Base-by-base conservation (phyloP, 139 green algal genomes). In the Trebouxia sp. region DNA sequence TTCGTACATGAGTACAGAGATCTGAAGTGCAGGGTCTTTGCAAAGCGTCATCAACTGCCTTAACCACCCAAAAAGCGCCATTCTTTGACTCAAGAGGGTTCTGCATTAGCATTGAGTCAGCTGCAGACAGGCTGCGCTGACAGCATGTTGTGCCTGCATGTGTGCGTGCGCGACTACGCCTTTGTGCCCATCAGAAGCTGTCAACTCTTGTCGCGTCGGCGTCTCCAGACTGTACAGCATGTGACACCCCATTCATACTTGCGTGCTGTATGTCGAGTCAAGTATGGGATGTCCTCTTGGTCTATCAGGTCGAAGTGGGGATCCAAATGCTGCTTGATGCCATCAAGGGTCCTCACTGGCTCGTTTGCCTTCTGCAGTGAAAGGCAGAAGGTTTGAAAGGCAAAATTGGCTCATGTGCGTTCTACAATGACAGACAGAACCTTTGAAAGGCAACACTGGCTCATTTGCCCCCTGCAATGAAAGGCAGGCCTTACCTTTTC, bases 181-280 rank as follows among this genome's bases (percentile, higher is more conserved):
- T n/a, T n/a, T n/a, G n/a, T n/a, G n/a, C n/a, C n/a, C n/a, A n/a
- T n/a, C n/a, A n/a, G n/a, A n/a, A n/a, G n/a, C n/a, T 45, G 26
- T 72, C 62, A 43, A 41, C 12, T 5, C 62, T 72, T 72, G 32
- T 72, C 62, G 24, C 62, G 42, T 22, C 69, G 69, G 8, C 69
- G 41, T 48, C 74, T 69, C 84, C 84, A 89, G 4, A 87, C 84
- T 55, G 80, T 86, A 41, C 70, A 78, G 67, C 93, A 87, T 9
- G 83, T 69, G 26, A 86, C 43, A 55, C 91, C 85, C 65, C 90
- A 86, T 83, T 93, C 86, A 75, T 90, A 94, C 85, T 93, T 95
- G 83, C 89, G 87, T 5, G 32, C 67, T 26, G 90, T 85, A 75
- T 94, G 89, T 3, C 89, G 87, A 15, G 92, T 87, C n/a, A 95